Conservation (phyloP, 495 filamentous ascomycete genomes). For the Penicillium silybi region DNA sequence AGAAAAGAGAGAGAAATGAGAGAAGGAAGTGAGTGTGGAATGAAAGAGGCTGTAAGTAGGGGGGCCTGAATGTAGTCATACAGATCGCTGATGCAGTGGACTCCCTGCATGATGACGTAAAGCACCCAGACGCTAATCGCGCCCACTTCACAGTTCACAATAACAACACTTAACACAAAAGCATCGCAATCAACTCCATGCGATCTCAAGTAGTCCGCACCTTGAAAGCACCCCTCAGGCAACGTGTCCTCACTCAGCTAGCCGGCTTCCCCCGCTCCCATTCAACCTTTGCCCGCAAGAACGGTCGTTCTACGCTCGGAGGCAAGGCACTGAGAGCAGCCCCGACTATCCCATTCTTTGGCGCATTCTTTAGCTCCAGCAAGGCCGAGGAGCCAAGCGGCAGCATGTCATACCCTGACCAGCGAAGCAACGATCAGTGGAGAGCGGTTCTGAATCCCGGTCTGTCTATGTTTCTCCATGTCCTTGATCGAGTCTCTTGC, state of each 20-base stretch:
- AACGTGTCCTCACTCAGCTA: conserved; percentile 19
- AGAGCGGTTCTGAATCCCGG: conserved; percentile 74
- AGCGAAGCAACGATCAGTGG: conserved; percentile 84
- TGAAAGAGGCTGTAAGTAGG: too few species aligned
- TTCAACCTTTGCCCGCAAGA: conserved; percentile 21
- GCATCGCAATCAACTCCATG: conserved; percentile 15
- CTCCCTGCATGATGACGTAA: conserved; percentile 32
- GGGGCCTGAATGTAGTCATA: too few species aligned
- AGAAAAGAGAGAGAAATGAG: too few species aligned
- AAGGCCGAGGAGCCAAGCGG: conserved; percentile 31
- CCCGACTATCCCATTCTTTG: conserved; percentile 71
- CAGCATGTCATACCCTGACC: conserved; percentile 74
- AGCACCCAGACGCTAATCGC: neutral
- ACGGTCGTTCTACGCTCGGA: conserved; percentile 32
- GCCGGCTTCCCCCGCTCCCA: conserved; percentile 20
- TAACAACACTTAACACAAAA: neutral
- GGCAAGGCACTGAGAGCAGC: conserved; percentile 51
- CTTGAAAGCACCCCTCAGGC: conserved; percentile 31
- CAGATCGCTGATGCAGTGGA: neutral
- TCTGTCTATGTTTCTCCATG: conserved; percentile 27
- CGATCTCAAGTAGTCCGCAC: conserved; percentile 43
- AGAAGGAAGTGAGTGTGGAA: too few species aligned
- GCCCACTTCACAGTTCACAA: neutral
- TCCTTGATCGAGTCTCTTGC: neutral
- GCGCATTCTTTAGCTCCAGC: conserved; percentile 69